Evolutionary conservation across 176 grass and related monocot species (phyloP).

Genomic region (Musa troglodytarum): DNA sequence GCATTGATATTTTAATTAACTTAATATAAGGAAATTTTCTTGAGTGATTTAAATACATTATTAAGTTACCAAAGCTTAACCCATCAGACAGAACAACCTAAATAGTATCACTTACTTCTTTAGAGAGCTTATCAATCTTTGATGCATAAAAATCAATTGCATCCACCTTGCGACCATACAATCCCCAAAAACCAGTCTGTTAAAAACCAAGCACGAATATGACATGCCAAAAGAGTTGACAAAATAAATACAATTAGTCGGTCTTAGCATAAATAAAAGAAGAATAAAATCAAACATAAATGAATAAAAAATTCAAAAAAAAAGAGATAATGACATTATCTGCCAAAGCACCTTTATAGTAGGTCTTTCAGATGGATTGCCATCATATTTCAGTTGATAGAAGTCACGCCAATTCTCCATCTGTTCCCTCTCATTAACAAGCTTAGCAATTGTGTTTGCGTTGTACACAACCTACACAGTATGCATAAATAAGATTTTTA

Average conservation of each 20-base stretch:
- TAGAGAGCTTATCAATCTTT: slow-evolving; percentile 68
- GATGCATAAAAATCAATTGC: slow-evolving; percentile 80
- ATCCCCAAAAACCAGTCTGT: slow-evolving; percentile 92
- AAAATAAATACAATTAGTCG: not conserved
- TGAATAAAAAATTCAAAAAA: not conserved
- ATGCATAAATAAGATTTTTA: not conserved
- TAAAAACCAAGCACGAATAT: not conserved
- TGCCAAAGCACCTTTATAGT: slow-evolving; percentile 58
- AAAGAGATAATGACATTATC: slow-evolving; percentile 6
- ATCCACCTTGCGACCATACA: slow-evolving; percentile 79
- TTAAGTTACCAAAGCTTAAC: not conserved
- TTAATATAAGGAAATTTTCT: not conserved
- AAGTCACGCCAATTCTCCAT: slow-evolving; percentile 91
- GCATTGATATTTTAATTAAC: no score
- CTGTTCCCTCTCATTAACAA: slow-evolving; percentile 81
- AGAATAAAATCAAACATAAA: not conserved
- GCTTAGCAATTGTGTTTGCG: slow-evolving; percentile 75
- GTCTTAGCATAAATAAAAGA: not conserved
- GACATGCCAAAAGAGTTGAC: not conserved
- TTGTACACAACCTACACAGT: slow-evolving; percentile 64
- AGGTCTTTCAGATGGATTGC: slow-evolving; percentile 61
- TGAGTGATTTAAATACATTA: not conserved
- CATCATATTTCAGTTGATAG: slow-evolving; percentile 82
- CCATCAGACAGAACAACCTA: not conserved
- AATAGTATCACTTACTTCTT: slow-evolving; percentile 52